phyloP scores from a whole-genome alignment of 208 protist genomes.

The Leishmania turanica region DNA sequence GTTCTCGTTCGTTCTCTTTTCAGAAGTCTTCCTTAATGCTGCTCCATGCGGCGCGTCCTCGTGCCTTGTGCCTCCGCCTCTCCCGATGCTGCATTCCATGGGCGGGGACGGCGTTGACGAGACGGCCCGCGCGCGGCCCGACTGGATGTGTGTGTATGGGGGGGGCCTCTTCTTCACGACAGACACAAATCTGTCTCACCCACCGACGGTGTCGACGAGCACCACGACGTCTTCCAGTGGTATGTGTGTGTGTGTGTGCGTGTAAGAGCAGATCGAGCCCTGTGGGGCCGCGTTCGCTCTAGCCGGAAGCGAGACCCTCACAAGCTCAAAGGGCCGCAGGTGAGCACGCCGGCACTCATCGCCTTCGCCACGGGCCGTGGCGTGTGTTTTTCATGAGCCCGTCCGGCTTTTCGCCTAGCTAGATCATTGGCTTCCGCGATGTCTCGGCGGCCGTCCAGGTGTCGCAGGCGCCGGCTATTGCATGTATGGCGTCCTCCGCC shows the following conservation, averaged over 20 bases:
- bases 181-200: neutral
- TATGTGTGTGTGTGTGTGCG: neutral
- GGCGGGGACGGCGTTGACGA: conserved; percentile 2
- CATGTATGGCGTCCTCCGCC: conserved; percentile 14
- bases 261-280: neutral
- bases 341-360: conserved; percentile 7
- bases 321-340: neutral
- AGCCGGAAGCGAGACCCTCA: neutral
- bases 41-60: no score
- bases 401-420: no score
- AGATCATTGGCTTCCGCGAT: conserved; percentile 27
- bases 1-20: no score
- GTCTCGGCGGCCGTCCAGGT: conserved; percentile 30
- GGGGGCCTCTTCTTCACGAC: neutral
- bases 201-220: neutral
- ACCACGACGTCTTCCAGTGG: neutral
- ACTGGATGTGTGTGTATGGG: neutral
- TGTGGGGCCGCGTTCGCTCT: no score
- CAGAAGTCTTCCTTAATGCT: no score
- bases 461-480: conserved; percentile 30
- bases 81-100: neutral
- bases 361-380: no score
- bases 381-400: no score
- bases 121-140: conserved; percentile 13
- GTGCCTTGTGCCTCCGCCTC: neutral